Conservation (phyloP, 2,329 filamentous ascomycete species). For the Colletotrichum salicis region DNA sequence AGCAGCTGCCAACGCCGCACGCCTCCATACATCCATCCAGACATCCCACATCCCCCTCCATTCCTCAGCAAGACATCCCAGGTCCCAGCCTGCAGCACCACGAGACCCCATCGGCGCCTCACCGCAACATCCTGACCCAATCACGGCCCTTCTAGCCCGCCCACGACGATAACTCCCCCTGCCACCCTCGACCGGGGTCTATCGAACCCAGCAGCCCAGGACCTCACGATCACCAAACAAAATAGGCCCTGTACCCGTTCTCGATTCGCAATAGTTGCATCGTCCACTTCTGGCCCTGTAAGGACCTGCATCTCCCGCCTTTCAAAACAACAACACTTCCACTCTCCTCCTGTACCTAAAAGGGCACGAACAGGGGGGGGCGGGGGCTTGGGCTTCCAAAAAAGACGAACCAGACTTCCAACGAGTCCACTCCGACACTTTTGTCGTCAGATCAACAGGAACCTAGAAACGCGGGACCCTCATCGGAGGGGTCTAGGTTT, state of each 20-base stretch:
- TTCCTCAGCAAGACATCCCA: constrained; percentile 36
- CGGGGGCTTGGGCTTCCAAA: background rate
- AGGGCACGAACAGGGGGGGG: constrained; percentile 13
- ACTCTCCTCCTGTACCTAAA: background rate
- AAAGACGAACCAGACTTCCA: background rate
- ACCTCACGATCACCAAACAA: constrained; percentile 8
- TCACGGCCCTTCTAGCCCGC: constrained; percentile 22
- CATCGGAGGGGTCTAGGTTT: constrained; percentile 10
- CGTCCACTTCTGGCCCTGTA: constrained; percentile 13
- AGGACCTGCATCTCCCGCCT: constrained; percentile 17
- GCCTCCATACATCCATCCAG: background rate
- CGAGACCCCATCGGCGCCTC: constrained; percentile 32
- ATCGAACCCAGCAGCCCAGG: background rate
- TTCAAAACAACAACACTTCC: background rate
- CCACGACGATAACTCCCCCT: constrained; percentile 32
- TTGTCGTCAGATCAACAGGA: constrained; percentile 33
- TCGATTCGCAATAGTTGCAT: background rate
- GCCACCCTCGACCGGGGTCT: constrained; percentile 26
- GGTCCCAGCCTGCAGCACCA: constrained; percentile 33
- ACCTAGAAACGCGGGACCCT: constrained; percentile 11
- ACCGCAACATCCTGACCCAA: constrained; percentile 36
- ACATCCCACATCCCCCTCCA: constrained; percentile 16
- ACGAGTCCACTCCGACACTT: constrained; percentile 16
- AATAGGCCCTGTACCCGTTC: constrained; percentile 22
- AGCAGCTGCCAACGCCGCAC: background rate